Conservation (phyloP, 305 asterid species). For the Solanum hybrid region DNA sequence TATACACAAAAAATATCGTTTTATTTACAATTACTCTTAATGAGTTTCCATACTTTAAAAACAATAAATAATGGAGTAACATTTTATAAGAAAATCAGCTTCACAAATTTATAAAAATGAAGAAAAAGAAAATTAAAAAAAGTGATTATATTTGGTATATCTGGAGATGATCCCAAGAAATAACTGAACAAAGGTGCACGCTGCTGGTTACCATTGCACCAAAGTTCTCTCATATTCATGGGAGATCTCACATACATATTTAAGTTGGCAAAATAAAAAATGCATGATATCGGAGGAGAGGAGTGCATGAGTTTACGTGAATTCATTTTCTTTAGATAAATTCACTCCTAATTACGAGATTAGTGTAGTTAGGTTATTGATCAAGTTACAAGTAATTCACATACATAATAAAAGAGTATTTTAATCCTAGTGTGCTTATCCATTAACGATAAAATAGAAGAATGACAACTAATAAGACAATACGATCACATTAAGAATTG, state of each 20-base stretch:
- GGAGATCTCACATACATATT: neutral
- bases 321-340: neutral
- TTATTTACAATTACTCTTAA: neutral
- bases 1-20: neutral
- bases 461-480: neutral
- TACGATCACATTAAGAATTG: neutral
- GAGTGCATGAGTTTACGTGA: neutral
- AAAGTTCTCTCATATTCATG: neutral
- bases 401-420: too few species aligned
- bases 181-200: neutral
- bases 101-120: neutral
- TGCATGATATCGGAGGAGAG: too few species aligned
- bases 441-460: neutral
- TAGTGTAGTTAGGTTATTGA: neutral
- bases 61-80: neutral
- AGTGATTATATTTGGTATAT: neutral
- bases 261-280: neutral
- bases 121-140: neutral
- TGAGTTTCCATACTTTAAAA: neutral
- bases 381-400: neutral
- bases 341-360: accelerated
- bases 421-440: neutral
- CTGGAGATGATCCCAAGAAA: neutral
- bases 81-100: neutral
- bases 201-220: neutral